Evolutionary conservation across 2,329 filamentous ascomycete genomes (phyloP).

Genomic region (Penicillium olsonii): DNA sequence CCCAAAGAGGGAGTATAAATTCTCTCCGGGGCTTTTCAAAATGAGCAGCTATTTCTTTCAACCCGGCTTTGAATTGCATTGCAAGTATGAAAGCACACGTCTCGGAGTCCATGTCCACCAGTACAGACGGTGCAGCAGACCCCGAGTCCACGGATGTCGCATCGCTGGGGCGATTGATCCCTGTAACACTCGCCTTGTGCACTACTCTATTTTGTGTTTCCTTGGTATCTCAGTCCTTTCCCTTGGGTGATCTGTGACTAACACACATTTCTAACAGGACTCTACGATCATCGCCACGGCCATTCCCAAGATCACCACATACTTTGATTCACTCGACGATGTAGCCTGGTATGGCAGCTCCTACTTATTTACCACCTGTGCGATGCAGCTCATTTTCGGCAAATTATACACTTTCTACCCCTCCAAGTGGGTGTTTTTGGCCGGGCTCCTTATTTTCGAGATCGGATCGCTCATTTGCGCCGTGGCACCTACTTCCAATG

Average conservation of each 20-base stretch:
- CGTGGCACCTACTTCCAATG: slow-evolving; percentile 34
- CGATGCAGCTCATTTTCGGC: slow-evolving; percentile 36
- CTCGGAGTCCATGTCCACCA: background rate
- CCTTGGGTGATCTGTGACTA: background rate
- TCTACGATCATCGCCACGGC: slow-evolving; percentile 11
- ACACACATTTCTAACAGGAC: background rate
- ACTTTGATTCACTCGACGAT: slow-evolving; percentile 31
- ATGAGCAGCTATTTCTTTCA: no score
- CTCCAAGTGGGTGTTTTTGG: slow-evolving; percentile 37
- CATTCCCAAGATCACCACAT: slow-evolving; percentile 31
- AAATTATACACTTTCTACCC: slow-evolving; percentile 34
- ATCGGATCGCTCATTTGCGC: slow-evolving; percentile 45
- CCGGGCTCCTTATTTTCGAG: slow-evolving; percentile 45
- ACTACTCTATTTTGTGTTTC: background rate
- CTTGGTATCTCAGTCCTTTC: background rate
- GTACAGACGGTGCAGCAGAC: background rate
- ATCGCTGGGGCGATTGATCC: background rate
- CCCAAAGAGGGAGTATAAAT: background rate
- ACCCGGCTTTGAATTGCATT: no score
- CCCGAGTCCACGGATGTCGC: background rate
- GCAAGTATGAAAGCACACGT: background rate
- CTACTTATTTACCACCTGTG: slow-evolving; percentile 37
- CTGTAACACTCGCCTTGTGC: background rate
- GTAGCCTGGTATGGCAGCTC: slow-evolving; percentile 41
- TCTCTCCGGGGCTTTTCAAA: background rate